Base-by-base conservation (phyloP, 2,329 filamentous ascomycete genomes). In the Daldinia eschscholtzii region DNA sequence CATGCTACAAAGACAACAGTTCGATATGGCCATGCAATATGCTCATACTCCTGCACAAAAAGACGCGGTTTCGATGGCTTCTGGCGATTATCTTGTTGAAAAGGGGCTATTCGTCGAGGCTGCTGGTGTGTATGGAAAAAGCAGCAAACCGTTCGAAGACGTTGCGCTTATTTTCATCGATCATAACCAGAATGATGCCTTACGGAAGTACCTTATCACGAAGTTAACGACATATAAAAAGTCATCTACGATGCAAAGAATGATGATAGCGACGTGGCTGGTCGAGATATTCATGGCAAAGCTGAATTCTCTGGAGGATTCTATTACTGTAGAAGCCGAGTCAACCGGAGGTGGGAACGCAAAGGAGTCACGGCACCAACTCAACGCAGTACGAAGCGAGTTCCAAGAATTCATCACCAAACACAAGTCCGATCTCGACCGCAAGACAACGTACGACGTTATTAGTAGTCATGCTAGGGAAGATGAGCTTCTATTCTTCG, bases 271-370 rank as follows among this genome's bases (percentile, higher is more conserved):
- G 1, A 94, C 92, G 72, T 99, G 96, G 96, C 87, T 99, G 48
- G 86, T 98, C 9, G 96, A 99, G 80, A 87, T 98, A 1, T 99
- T 95, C 80, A 99, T 99, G 94, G 93, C 94, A 4, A 98, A 97
- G 80, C 86, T 99, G 46, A 98, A 99, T 78, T 91, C 92, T 2
- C 86, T 99, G 3, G 96, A 99, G 76, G 96, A 99, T 80, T 94
- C 92, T 2, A 95, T 98, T 71, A 92, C 94, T 42, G 97, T 94
- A 0, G 92, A 93, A 75, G 93, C 93, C 0, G 94, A 97, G 78
- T 81, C 95, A 23, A 87, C 89, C 0, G 93, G 94, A 70, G 89
- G 87, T 37, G 83, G 90, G 44, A 93, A 91, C 74, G 88, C 91
- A 0, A 86, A 88, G 2, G 90, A 95, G 67, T 91, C 91, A 0